These are phyloP conservation scores for Taphrina wiesneri DNA, from an alignment of 1,139 yeast genomes.

Conservation along the genomic window DNA sequence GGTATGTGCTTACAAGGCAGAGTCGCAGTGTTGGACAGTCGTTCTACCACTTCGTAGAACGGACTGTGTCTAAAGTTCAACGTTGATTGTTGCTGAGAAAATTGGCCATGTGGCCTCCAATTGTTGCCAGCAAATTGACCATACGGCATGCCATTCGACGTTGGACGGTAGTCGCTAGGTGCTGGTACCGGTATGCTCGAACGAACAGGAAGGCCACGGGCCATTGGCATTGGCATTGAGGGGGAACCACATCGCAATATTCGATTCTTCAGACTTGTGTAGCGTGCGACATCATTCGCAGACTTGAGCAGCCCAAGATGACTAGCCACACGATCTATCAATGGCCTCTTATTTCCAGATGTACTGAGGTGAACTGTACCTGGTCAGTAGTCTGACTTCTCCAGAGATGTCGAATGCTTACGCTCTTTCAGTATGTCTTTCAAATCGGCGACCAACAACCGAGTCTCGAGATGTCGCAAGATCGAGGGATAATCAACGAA, in stretches of 20 bases:
- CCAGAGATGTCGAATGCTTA: neutral
- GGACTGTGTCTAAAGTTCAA: conserved; percentile 43
- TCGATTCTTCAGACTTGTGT: conserved; percentile 24
- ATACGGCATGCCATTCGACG: conserved; percentile 1
- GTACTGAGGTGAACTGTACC: conserved; percentile 2
- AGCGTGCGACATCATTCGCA: conserved; percentile 27
- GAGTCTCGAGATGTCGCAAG: conserved; percentile 28
- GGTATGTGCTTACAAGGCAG: conserved; percentile 1
- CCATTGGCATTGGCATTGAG: neutral
- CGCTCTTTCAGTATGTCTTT: conserved; percentile 32
- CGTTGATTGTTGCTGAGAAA: conserved; percentile 3
- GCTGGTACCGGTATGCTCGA: neutral
- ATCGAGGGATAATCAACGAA: conserved; percentile 21
- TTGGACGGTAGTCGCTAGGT: neutral
- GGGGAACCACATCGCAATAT: conserved; percentile 18
- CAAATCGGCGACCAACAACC: conserved; percentile 30
- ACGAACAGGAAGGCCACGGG: neutral
- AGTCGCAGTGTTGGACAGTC: conserved; percentile 37
- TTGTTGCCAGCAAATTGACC: neutral
- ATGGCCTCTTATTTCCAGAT: conserved; percentile 24
- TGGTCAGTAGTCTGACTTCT: neutral
- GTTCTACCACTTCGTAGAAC: conserved; percentile 42
- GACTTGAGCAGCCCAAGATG: conserved; percentile 13
- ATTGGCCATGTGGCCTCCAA: neutral
- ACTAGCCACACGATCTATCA: conserved; percentile 30